Evolutionary conservation across 306 rosid species (phyloP), one percentile per base, ranked within the genome.

Genomic region (Trifolium pratense): DNA sequence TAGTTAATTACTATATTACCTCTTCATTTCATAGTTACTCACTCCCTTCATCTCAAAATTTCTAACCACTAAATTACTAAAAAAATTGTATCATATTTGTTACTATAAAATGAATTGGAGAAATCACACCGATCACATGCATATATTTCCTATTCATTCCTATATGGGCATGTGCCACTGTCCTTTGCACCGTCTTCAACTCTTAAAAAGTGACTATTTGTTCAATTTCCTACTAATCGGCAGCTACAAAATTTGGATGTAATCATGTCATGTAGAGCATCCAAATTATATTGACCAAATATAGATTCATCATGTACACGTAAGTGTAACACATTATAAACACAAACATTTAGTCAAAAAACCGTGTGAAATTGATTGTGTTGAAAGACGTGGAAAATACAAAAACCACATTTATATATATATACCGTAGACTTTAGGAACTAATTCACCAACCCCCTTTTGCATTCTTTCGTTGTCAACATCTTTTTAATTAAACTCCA

Each of bases 311-410:
- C 48, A 48, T 59, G 66, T 60, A 55, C 78, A 69, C 77, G 65
- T 78, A 56, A 69, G 32, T 31, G 4, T 21, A 2, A 59, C 34
- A 37, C 40, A 70, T 74, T 64, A 56, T 34, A 66, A 59, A 61
- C 45, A 18, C 75, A 71, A 77, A 52, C 71, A 77, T 68, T 9
- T 9, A 68, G 78, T 73, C 17, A 66, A 81, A 80, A 43, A 66
- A 67, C 76, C 78, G 80, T 78, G 86, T 82, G 84, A 65, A 76
- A 66, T 9, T n/a, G n/a, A n/a, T n/a, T n/a, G n/a, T n/a, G n/a
- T 70, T 57, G 67, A 70, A 76, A 59, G 14, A 74, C 60, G 17
- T 21, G 78, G 42, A 66, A 66, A 69, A 60, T 72, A 81, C 77
- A 77, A 77, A 77, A 77, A 62, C 15, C 75, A 80, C 21, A 75